Conservation (phyloP, 2,329 filamentous ascomycete genomes). For the Coniochaeta hoffmannii region DNA sequence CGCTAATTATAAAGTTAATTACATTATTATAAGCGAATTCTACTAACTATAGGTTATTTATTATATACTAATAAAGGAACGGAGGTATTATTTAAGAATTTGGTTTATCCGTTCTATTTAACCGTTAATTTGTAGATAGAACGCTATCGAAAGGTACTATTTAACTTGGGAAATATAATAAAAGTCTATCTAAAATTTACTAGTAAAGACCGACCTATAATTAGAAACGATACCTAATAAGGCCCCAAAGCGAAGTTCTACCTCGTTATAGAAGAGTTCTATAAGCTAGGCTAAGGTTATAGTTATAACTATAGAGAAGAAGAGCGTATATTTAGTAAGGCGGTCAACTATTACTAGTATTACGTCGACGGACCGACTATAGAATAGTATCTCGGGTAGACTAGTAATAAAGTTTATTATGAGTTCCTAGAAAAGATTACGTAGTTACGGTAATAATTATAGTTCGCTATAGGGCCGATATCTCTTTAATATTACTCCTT, state of each 20-base stretch:
- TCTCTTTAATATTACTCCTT: background rate
- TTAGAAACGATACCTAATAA: background rate
- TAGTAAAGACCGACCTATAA: background rate
- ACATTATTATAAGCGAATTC: background rate
- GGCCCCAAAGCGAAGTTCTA: background rate
- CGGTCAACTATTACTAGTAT: background rate
- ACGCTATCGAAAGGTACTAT: slow-evolving; percentile 2
- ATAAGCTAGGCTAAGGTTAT: background rate
- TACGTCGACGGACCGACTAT: background rate
- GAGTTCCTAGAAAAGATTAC: background rate
- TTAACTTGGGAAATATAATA: slow-evolving; percentile 4
- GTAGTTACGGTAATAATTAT: too few species aligned
- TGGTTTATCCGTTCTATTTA: slow-evolving; percentile 8
- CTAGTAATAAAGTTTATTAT: background rate
- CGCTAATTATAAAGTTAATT: background rate
- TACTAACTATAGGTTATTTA: background rate
- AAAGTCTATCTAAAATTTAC: slow-evolving; percentile 1
- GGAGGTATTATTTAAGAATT: slow-evolving; percentile 7
- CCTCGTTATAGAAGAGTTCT: background rate
- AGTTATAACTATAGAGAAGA: background rate
- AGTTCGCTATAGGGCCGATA: slow-evolving; percentile 1
- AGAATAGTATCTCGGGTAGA: background rate
- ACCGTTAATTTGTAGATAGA: slow-evolving; percentile 7
- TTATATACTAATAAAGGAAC: slow-evolving; percentile 5
- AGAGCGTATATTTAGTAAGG: background rate